These are phyloP conservation scores for Lentinula sp. DNA, from an alignment of 768 basidiomycete species.

Conservation along the genomic window DNA sequence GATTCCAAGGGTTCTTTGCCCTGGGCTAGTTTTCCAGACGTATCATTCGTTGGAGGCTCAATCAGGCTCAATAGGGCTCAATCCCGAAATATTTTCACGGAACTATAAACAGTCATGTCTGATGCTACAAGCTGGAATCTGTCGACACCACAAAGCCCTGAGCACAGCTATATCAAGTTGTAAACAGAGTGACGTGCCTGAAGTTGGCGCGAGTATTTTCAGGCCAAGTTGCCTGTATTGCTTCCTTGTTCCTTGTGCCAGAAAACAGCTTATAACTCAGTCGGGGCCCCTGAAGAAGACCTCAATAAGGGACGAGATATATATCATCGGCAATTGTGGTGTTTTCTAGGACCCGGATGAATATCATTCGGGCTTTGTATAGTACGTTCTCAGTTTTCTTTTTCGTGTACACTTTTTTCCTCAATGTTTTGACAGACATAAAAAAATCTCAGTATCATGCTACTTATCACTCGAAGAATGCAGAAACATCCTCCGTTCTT, in stretches of 20 bases:
- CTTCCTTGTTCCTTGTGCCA: background rate
- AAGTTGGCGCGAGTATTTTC: background rate
- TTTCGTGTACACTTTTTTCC: too few relatives aligned
- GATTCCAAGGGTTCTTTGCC: background rate
- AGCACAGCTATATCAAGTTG: background rate
- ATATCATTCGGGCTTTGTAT: too few relatives aligned
- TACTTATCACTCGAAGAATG: too few relatives aligned
- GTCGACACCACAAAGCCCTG: background rate
- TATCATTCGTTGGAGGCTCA: too few relatives aligned
- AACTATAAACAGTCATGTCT: background rate
- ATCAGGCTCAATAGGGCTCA: too few relatives aligned
- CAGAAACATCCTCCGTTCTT: background rate
- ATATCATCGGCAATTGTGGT: background rate
- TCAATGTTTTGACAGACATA: too few relatives aligned
- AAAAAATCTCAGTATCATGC: too few relatives aligned
- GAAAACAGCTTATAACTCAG: background rate
- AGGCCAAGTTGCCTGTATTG: background rate
- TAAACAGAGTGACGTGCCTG: background rate
- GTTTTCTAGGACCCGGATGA: too few relatives aligned
- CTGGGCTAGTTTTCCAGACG: background rate
- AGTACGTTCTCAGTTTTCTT: too few relatives aligned
- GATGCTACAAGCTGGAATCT: too few relatives aligned
- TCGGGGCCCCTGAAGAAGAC: background rate
- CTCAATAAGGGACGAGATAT: background rate
- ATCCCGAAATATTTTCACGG: background rate